Conservation (phyloP, 305 asterid species). For the Lippia alba region DNA sequence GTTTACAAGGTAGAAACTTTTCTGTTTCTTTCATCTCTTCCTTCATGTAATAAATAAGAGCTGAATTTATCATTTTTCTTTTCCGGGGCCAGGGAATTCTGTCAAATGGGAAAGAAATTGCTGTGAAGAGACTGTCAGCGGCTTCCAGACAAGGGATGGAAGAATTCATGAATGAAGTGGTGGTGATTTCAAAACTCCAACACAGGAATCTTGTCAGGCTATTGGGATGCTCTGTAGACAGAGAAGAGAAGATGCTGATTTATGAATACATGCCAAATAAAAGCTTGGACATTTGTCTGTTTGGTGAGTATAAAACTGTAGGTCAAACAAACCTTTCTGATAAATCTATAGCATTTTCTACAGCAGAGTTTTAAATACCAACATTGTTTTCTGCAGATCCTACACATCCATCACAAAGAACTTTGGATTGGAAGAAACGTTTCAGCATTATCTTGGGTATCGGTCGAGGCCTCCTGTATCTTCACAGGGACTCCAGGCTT, state of each 20-base stretch:
- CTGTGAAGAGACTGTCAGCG: slow-evolving; percentile 65
- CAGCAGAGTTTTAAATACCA: background rate
- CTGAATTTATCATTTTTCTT: slow-evolving; percentile 14
- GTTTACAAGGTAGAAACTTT: slow-evolving; percentile 55
- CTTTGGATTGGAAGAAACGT: slow-evolving; percentile 55
- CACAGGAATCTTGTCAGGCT: slow-evolving; percentile 64
- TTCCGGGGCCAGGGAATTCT: slow-evolving; percentile 44
- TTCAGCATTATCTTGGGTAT: slow-evolving; percentile 54
- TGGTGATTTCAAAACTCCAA: slow-evolving; percentile 66
- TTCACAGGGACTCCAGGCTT: slow-evolving; percentile 59
- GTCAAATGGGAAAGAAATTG: slow-evolving; percentile 56
- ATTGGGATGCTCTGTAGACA: slow-evolving; percentile 58
- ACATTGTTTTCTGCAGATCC: slow-evolving; percentile 31
- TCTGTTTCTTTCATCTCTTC: background rate
- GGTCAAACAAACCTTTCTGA: background rate
- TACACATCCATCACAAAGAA: slow-evolving; percentile 30
- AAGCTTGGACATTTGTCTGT: slow-evolving; percentile 59
- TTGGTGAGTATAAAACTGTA: slow-evolving; percentile 41
- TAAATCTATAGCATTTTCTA: background rate
- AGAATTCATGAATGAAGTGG: slow-evolving; percentile 68
- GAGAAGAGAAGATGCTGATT: slow-evolving; percentile 53
- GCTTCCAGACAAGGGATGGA: slow-evolving; percentile 60
- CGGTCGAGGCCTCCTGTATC: slow-evolving; percentile 60
- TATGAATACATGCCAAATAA: slow-evolving; percentile 55
- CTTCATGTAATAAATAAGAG: background rate